Evolutionary conservation across 345 rosid species (phyloP).

Genomic region (Pistacia atlantica): DNA sequence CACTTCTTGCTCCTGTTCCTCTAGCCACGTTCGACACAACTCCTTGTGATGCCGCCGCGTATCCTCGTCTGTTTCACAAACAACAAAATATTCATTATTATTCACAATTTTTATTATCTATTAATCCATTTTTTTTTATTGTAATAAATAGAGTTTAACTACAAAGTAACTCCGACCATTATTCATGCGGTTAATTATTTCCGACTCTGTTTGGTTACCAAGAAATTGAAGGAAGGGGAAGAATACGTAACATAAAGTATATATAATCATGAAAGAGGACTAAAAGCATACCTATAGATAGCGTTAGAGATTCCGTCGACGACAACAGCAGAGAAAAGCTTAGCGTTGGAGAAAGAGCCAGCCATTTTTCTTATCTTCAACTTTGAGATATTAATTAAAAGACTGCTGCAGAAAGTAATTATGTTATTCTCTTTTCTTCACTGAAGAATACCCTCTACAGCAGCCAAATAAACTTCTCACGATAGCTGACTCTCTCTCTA

Average conservation of each 20-base stretch:
- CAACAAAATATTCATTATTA: background rate
- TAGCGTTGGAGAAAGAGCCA: conserved; percentile 47
- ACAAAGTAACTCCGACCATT: background rate
- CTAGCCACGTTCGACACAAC: conserved; percentile 22
- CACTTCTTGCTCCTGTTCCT: conserved; percentile 20
- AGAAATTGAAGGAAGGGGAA: background rate
- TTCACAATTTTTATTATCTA: too few species aligned
- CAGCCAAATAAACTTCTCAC: conserved; percentile 14
- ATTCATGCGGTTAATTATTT: background rate
- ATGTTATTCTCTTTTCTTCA: background rate
- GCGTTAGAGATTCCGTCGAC: conserved; percentile 38
- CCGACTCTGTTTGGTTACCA: background rate
- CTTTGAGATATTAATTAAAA: background rate
- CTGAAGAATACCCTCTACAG: conserved; percentile 11
- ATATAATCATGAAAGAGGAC: background rate
- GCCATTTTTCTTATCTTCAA: conserved; percentile 37
- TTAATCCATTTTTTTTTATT: too few species aligned
- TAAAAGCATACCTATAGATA: conserved; percentile 32
- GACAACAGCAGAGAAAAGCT: conserved; percentile 40
- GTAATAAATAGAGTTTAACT: background rate
- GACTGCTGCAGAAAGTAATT: conserved; percentile 22
- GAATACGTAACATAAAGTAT: background rate
- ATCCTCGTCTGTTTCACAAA: conserved; percentile 33
- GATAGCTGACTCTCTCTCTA: background rate
- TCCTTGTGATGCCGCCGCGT: conserved; percentile 39